Conservation (phyloP, 768 basidiomycete genomes). For the Russula vinacea region DNA sequence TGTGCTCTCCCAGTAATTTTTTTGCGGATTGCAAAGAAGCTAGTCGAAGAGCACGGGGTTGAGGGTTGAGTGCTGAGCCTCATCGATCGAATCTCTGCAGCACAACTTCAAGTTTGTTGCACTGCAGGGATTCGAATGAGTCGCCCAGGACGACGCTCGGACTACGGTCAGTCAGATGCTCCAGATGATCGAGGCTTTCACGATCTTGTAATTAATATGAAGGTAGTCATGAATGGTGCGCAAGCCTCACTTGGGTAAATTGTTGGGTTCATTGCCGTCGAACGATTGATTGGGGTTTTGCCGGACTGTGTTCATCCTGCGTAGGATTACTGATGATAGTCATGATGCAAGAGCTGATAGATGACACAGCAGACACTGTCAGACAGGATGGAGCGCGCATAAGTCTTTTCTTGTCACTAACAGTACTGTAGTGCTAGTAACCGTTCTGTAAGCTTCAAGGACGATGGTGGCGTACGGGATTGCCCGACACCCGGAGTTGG, state of each 20-base stretch:
- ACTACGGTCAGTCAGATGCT: not conserved
- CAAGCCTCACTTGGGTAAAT: not conserved
- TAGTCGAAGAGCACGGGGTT: not conserved
- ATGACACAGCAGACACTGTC: not conserved
- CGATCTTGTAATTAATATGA: not conserved
- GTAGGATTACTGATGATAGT: not conserved
- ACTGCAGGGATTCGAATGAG: conserved; percentile 1
- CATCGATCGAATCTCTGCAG: not conserved
- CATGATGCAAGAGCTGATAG: not conserved
- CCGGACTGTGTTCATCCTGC: not conserved
- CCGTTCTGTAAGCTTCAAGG: too few species aligned
- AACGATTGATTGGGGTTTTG: not conserved
- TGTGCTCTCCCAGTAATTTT: too few species aligned
- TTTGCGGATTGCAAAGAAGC: not conserved
- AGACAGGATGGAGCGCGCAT: not conserved
- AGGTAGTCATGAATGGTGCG: not conserved
- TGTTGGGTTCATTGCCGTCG: not conserved
- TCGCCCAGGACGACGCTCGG: not conserved
- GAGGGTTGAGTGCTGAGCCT: not conserved
- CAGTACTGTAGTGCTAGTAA: too few species aligned
- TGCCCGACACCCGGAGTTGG: too few species aligned
- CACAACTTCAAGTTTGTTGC: not conserved
- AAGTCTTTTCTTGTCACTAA: not conserved
- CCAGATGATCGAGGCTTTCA: not conserved
- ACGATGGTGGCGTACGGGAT: too few species aligned